Percentiles rank a stretch among this genome's conserved stretches.
Evolutionary conservation across 179 eudicot species (phyloP).

Genomic region (Spinacia oleracea): DNA sequence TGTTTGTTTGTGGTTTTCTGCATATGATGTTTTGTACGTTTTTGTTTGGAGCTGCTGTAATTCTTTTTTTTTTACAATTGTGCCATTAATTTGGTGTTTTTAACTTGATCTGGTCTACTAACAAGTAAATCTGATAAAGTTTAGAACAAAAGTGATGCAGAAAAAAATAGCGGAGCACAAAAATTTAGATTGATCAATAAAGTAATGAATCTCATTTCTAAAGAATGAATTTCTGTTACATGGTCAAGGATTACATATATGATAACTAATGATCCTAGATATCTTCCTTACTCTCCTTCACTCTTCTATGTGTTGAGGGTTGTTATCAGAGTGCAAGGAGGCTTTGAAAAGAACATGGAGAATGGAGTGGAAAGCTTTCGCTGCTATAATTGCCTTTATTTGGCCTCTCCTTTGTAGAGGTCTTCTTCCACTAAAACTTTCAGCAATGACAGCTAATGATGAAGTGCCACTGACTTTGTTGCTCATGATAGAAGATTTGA

Average conservation of each 20-base stretch:
- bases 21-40: not conserved
- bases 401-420: conserved; percentile 63
- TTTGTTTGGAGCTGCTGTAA: not conserved
- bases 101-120: not conserved
- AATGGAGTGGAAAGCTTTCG: conserved; percentile 45
- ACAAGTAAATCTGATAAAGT: not conserved
- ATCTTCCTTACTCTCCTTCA: not conserved
- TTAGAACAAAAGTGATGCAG: no score
- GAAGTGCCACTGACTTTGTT: conserved; percentile 29
- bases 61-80: not conserved
- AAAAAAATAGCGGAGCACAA: not conserved
- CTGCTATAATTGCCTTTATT: conserved; percentile 55
- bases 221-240: not conserved
- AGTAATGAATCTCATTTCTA: not conserved
- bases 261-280: not conserved
- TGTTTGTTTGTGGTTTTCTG: not conserved
- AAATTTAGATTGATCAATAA: not conserved
- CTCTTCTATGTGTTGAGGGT: not conserved
- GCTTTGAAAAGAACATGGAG: conserved; percentile 41
- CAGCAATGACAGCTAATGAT: conserved; percentile 27
- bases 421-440: conserved; percentile 36
- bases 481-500: conserved; percentile 24
- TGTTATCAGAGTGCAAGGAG: conserved; percentile 21
- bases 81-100: not conserved
- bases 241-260: not conserved